Evolutionary conservation across 352 stramenopile genomes (phyloP).

Genomic region (Plasmopara halstedii): DNA sequence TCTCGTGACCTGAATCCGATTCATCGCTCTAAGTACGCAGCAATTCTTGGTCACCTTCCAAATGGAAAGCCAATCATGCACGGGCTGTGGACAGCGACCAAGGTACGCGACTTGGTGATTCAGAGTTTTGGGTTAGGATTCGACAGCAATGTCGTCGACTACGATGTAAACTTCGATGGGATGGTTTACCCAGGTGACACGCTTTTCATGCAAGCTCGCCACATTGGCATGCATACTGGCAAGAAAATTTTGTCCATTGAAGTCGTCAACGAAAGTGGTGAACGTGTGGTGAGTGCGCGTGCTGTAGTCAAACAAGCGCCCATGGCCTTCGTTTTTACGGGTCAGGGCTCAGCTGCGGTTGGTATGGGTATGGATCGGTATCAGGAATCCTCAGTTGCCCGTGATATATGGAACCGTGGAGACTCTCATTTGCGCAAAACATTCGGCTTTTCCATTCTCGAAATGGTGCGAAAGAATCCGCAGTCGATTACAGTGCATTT

Average conservation of each 20-base stretch:
- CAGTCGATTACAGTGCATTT: constrained; percentile 82
- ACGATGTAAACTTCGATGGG: constrained; percentile 76
- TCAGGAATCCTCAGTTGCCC: constrained; percentile 51
- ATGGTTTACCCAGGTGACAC: constrained; percentile 84
- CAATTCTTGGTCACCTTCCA: constrained; percentile 66
- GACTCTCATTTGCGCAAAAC: constrained; percentile 59
- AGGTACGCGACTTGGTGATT: constrained; percentile 63
- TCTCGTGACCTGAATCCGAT: constrained; percentile 85
- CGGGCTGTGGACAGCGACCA: constrained; percentile 83
- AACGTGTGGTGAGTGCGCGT: constrained; percentile 64
- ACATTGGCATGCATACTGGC: constrained; percentile 55
- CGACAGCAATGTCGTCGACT: constrained; percentile 64
- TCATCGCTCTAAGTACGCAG: constrained; percentile 69
- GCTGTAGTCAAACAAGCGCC: constrained; percentile 58
- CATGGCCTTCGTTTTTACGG: constrained; percentile 83
- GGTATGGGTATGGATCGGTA: constrained; percentile 89
- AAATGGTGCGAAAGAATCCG: constrained; percentile 84
- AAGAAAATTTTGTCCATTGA: constrained; percentile 67
- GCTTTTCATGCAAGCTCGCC: constrained; percentile 70
- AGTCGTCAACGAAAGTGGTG: constrained; percentile 62
- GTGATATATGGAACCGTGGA: constrained; percentile 76
- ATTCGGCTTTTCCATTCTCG: constrained; percentile 85
- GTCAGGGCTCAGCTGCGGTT: constrained; percentile 71
- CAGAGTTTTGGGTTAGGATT: constrained; percentile 37
- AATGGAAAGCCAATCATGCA: constrained; percentile 80